phyloP scores from a whole-genome alignment of 2,329 filamentous ascomycete species.

The Trichoderma oligosporum region DNA sequence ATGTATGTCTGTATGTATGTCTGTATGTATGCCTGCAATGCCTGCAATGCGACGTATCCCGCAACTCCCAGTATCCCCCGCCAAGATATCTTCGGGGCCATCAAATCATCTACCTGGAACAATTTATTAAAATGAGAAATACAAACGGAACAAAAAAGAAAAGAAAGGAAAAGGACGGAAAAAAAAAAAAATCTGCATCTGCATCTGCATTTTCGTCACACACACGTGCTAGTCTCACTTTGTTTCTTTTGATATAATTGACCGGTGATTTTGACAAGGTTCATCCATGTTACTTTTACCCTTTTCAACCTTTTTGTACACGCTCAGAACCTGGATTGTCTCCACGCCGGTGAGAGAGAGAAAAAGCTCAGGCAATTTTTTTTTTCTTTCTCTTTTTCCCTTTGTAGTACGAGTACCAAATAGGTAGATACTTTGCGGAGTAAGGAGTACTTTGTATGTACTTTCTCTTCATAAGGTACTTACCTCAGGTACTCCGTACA shows the following conservation, averaged over 20 bases:
- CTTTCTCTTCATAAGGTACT: not conserved
- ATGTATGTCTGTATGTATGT: not conserved
- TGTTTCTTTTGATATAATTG: not conserved
- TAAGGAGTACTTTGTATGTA: not conserved
- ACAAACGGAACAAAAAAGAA: slow-evolving; percentile 1
- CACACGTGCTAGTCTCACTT: slow-evolving; percentile 8
- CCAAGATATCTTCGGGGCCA: not conserved
- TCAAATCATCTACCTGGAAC: slow-evolving; percentile 1
- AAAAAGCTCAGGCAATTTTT: not conserved
- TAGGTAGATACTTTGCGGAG: not conserved
- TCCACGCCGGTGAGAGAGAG: slow-evolving; percentile 15
- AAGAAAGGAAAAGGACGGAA: not conserved
- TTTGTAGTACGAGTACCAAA: not conserved
- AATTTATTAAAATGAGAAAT: not conserved
- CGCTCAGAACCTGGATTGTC: not conserved
- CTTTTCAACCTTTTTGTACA: not conserved
- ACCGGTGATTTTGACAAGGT: not conserved
- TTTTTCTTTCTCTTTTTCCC: not conserved
- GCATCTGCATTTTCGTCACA: slow-evolving; percentile 13
- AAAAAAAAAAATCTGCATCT: not conserved
- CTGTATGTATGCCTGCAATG: too few relatives aligned
- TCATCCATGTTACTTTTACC: too few relatives aligned
- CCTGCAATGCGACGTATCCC: slow-evolving; percentile 1
- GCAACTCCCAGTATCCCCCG: too few relatives aligned
- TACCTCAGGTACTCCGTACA: too few relatives aligned